Evolutionary conservation across 2,329 filamentous ascomycete species (phyloP).

Genomic region (Nemania abortiva): DNA sequence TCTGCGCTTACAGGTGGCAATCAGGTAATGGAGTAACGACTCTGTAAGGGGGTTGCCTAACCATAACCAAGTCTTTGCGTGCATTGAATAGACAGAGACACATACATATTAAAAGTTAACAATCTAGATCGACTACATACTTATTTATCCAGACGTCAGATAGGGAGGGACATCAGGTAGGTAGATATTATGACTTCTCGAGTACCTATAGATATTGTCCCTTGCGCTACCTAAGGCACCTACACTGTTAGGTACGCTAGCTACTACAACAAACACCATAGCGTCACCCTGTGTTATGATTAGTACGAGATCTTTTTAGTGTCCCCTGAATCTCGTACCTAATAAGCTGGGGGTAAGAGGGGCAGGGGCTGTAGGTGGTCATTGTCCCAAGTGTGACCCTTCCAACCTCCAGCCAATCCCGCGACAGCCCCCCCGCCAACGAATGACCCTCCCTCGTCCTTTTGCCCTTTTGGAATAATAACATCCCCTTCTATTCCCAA

Average conservation of each 20-base stretch:
- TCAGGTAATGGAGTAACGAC: background rate
- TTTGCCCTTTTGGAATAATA: slow-evolving; percentile 40
- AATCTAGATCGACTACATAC: too few relatives aligned
- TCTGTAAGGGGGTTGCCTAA: background rate
- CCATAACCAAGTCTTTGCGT: background rate
- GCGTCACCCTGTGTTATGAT: background rate
- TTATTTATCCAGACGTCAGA: background rate
- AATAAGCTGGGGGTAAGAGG: slow-evolving; percentile 28
- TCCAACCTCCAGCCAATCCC: slow-evolving; percentile 36
- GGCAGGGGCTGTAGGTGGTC: slow-evolving; percentile 31
- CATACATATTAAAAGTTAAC: background rate
- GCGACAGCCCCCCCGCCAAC: slow-evolving; percentile 36
- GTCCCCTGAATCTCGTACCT: slow-evolving; percentile 25
- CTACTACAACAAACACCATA: background rate
- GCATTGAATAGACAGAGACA: background rate
- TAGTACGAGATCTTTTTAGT: background rate
- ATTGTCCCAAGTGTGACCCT: slow-evolving; percentile 27
- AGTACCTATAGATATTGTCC: background rate
- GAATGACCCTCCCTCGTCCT: slow-evolving; percentile 36
- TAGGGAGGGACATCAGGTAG: background rate
- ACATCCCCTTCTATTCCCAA: slow-evolving; percentile 40
- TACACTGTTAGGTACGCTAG: background rate
- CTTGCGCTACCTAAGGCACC: background rate
- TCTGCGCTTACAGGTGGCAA: background rate
- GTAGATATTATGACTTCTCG: background rate